phyloP scores from a whole-genome alignment of 768 basidiomycete species.

The Naganishia vishniacii region DNA sequence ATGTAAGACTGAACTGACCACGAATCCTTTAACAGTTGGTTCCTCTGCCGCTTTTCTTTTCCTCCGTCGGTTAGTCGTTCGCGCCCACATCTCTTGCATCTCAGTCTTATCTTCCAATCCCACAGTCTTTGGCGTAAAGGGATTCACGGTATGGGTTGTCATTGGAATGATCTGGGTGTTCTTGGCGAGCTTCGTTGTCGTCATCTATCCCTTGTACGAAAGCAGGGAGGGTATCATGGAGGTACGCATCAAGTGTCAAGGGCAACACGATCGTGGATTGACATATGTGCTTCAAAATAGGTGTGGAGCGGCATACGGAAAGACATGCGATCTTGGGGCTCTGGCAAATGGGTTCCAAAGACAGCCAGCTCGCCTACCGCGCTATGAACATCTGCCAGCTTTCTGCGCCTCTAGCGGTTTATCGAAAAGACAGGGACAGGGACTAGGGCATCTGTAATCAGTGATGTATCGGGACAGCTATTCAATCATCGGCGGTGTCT shows the following conservation, averaged over 20 bases:
- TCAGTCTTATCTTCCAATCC: no score
- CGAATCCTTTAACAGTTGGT: conserved; percentile 57
- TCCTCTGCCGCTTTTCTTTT: conserved; percentile 81
- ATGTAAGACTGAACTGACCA: conserved; percentile 9
- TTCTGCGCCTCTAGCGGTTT: no score
- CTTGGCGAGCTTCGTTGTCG: conserved; percentile 65
- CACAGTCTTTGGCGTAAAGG: conserved; percentile 33
- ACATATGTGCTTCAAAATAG: no score
- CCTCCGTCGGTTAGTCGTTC: conserved; percentile 53
- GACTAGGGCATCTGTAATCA: no score
- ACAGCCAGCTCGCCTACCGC: neutral
- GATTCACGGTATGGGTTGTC: conserved; percentile 63
- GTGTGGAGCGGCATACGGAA: conserved; percentile 6
- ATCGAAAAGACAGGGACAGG: no score
- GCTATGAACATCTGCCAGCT: no score
- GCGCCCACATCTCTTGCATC: no score
- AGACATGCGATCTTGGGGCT: conserved; percentile 13
- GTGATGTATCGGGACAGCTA: no score
- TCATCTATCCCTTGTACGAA: conserved; percentile 82
- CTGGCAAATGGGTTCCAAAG: conserved; percentile 12
- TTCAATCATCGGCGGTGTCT: no score
- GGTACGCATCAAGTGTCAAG: conserved; percentile 48
- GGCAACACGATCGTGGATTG: no score
- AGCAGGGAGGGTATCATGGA: conserved; percentile 61
- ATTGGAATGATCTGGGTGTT: conserved; percentile 82